Base-by-base conservation (phyloP, 1,284 basidiomycete species). In the Singerocomus inundabilis region DNA sequence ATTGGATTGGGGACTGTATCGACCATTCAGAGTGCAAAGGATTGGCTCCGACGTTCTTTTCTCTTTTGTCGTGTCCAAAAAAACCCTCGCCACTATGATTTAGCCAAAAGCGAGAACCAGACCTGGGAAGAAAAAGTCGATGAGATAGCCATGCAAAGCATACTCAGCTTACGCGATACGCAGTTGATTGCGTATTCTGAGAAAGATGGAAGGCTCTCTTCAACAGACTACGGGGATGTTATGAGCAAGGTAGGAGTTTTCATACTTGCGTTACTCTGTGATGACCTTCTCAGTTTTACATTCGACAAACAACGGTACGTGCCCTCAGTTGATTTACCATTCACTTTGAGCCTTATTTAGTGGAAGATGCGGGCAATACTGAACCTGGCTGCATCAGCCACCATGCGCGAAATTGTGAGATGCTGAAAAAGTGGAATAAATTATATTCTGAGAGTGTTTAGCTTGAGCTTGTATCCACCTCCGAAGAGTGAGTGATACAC, bases 1-100 rank as follows among this genome's bases (percentile, higher is more conserved):
- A 88, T 97, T 46, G 86, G 86, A 0, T 77, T 97, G 8, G 81
- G 84, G 4, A 94, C 91, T 0, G 93, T 96, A 58, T 80, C 73
- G 3, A 76, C 78, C 54, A 57, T 89, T 5, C 67, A 75, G 3
- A 80, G 79, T 5, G 93, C 91, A 1, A 88, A 83, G 60, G 72
- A 77, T 11, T 97, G 94, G 94, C 72, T 93, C 32, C 80, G 78
- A 43, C 79, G 76, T 51, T 89, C 93, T 0, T 96, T 96, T 67
- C 71, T 97, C 9, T 93, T 82, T 62, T 84, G 88, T 44, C 80
- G 94, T 11, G 84, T 98, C 47, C 81, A 84, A 58, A 84, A 85
- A 65, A 96, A 97, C 61, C 90, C 93, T 0, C 62, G 65, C 6
- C 79, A 88, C 61, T 98, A 98, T 63, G 74, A 81, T 6, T 71